Base-by-base conservation (phyloP, 306 rosid genomes). In the Cajanus cajan region DNA sequence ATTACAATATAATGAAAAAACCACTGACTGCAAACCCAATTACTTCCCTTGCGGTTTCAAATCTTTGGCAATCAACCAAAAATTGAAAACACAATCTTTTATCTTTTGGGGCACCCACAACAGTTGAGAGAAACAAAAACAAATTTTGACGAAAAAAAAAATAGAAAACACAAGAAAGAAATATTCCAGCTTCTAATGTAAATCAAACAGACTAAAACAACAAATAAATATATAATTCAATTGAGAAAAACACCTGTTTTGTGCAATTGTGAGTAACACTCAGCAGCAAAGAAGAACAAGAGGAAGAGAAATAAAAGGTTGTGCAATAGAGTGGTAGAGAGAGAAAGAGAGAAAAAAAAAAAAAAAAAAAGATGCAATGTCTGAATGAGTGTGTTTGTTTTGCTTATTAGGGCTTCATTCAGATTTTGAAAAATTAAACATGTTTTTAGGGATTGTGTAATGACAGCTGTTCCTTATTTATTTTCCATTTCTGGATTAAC, bases 161-260 rank as follows among this genome's bases (percentile, higher is more conserved):
- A 10, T 8, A 66, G 0, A 51, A 71, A 31, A 0, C 19, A 47
- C 15, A 73, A 41, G n/a, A 82, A 47, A 57, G 7, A 31, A 5
- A 5, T 7, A 13, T 58, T 52, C 34, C 69, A 24, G 25, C 47
- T 36, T 15, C 47, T 2, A 52, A 25, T 1, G 34, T 57, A 37
- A 72, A 66, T 66, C 22, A 78, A 39, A 47, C 10, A 39, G 34
- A 4, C 61, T 15, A 44, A 54, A 52, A 61, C 33, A 0, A 76
- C 24, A 36, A 64, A 36, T 18, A 19, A 5, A 10, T 18, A 2
- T 2, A 4, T 4, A 25, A 58, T 24, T 44, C 24, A 48, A 59
- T 59, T 13, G 10, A 34, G 8, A 77, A 74, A 57, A 19, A 5
- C 65, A 85, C 84, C 84, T 79, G 33, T 68, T 14, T 24, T 68